phyloP scores from a whole-genome alignment of 73 alveolate genomes.

The Paramecium biaurelia region DNA sequence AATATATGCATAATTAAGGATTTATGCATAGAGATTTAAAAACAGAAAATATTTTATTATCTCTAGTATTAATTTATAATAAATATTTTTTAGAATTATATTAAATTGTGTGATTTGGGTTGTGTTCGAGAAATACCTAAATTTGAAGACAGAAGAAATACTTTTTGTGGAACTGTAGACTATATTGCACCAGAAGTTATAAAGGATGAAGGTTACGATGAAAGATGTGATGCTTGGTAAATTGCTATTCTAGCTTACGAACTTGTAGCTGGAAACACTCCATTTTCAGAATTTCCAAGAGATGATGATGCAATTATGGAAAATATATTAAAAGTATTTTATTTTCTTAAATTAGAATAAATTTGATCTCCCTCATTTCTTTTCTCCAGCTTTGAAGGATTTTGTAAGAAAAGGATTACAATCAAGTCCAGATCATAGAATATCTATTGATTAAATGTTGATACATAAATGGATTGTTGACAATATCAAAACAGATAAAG shows the following conservation, averaged over 20 bases:
- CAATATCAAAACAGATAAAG: neutral
- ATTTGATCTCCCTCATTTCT: slow-evolving; percentile 11
- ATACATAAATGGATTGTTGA: slow-evolving; percentile 52
- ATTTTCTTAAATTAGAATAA: slow-evolving; percentile 50
- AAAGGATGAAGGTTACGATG: slow-evolving; percentile 78
- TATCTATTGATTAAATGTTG: slow-evolving; percentile 23
- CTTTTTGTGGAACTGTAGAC: slow-evolving; percentile 93
- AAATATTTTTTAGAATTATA: neutral
- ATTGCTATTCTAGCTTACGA: slow-evolving; percentile 72
- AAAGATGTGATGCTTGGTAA: slow-evolving; percentile 89
- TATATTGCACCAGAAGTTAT: slow-evolving; percentile 93
- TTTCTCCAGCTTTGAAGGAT: slow-evolving; percentile 52
- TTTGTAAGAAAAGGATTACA: slow-evolving; percentile 12
- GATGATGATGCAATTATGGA: slow-evolving; percentile 51
- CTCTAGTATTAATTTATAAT: neutral
- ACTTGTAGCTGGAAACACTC: slow-evolving; percentile 61
- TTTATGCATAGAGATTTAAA: slow-evolving; percentile 79
- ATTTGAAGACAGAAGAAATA: slow-evolving; percentile 67
- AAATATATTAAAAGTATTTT: neutral
- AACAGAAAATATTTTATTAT: slow-evolving; percentile 59
- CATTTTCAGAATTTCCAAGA: slow-evolving; percentile 53
- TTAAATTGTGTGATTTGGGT: slow-evolving; percentile 77
- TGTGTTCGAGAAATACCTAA: slow-evolving; percentile 66
- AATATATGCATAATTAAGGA: slow-evolving; percentile 79
- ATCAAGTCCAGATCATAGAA: slow-evolving; percentile 44